phyloP scores from a whole-genome alignment of 345 rosid genomes.

The Lagerstroemia speciosa region DNA sequence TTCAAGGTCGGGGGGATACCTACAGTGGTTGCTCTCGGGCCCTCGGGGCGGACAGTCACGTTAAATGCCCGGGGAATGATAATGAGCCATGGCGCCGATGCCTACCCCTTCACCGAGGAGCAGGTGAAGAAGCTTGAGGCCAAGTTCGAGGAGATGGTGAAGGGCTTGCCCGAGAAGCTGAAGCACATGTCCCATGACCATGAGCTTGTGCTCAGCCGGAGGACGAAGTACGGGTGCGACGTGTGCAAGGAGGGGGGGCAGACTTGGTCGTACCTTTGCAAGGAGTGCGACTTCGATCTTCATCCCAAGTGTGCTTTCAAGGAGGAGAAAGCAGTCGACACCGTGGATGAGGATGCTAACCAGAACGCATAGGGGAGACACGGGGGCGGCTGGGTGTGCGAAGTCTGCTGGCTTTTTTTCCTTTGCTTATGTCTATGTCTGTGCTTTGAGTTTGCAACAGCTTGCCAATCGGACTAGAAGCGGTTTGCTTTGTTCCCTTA shows the following conservation, averaged over 20 bases:
- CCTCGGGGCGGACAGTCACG: constrained; percentile 26
- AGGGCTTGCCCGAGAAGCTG: constrained; percentile 67
- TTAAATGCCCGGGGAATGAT: constrained; percentile 20
- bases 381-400: constrained; percentile 57
- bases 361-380: not conserved
- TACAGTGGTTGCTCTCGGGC: constrained; percentile 26
- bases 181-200: constrained; percentile 50
- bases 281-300: constrained; percentile 59
- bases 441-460: not conserved
- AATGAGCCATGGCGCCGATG: constrained; percentile 24
- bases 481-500: not conserved
- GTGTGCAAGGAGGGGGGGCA: constrained; percentile 19
- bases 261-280: constrained; percentile 47
- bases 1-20: constrained; percentile 35
- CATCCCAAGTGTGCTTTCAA: constrained; percentile 47
- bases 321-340: constrained; percentile 7
- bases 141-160: constrained; percentile 35
- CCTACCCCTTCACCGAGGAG: constrained; percentile 33
- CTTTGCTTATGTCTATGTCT: not conserved
- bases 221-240: constrained; percentile 2
- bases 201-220: constrained; percentile 38
- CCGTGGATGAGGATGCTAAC: not conserved
- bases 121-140: constrained; percentile 18
- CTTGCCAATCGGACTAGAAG: not conserved
- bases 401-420: constrained; percentile 9